Evolutionary conservation across 139 green algal genomes (phyloP).

Genomic region (Chlamydomonas sphaeroides): DNA sequence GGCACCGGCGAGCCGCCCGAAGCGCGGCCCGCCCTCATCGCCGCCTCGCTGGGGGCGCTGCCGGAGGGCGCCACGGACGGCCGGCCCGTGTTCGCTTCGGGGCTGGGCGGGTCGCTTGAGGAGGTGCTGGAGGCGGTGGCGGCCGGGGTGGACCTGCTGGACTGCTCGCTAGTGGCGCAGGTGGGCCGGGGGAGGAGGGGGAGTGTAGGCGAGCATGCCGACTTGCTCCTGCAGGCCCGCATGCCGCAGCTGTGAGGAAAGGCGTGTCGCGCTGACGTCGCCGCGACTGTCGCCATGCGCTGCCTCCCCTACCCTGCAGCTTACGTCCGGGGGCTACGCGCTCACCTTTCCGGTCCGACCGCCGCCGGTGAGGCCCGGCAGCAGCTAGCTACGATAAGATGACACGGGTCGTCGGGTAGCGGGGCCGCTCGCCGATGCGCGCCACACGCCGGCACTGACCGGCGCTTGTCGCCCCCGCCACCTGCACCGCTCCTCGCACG

Average conservation of each 20-base stretch:
- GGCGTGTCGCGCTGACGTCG: neutral
- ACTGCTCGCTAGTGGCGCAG: constrained; percentile 59
- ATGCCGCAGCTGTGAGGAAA: neutral
- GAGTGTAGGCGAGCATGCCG: neutral
- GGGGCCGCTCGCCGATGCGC: no score
- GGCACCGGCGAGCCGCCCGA: constrained; percentile 69
- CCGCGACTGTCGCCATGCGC: neutral
- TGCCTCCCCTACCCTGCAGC: neutral
- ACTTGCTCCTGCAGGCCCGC: no score
- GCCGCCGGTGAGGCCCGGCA: neutral
- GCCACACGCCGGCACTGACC: no score
- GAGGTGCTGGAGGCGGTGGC: constrained; percentile 73
- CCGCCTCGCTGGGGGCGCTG: constrained; percentile 49
- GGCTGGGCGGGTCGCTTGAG: constrained; percentile 45
- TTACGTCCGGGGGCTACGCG: constrained; percentile 65
- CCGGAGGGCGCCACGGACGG: neutral
- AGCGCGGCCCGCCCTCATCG: constrained; percentile 51
- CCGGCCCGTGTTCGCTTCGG: constrained; percentile 57
- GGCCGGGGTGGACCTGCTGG: constrained; percentile 69
- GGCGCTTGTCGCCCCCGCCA: no score
- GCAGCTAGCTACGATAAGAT: no score
- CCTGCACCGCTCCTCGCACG: neutral
- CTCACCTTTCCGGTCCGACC: constrained; percentile 65
- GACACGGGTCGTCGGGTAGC: no score
- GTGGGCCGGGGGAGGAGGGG: neutral